phyloP scores from a whole-genome alignment of 2,329 filamentous ascomycete species.

The Alternaria panax region DNA sequence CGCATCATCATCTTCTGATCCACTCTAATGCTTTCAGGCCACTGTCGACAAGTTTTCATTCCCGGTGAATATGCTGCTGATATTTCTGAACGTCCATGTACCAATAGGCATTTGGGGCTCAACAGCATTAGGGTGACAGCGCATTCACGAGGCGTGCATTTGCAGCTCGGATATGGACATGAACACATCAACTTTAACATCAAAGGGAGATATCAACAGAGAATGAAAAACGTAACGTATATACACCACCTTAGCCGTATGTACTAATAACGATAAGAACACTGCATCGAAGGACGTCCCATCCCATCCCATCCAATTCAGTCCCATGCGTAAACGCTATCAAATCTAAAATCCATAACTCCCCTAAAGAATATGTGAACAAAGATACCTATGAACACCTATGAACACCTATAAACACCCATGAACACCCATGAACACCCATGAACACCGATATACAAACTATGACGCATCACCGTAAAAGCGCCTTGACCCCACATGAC shows the following conservation, averaged over 20 bases:
- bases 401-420: too few species aligned
- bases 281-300: background rate
- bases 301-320: too few species aligned
- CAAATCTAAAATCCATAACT: background rate
- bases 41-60: too few species aligned
- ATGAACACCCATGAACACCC: too few species aligned
- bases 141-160: too few species aligned
- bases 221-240: background rate
- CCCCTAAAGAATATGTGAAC: background rate
- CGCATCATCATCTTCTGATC: too few species aligned
- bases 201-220: background rate
- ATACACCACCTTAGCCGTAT: background rate
- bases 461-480: background rate
- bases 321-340: constrained; percentile 1
- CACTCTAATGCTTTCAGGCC: too few species aligned
- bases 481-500: background rate
- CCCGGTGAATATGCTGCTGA: too few species aligned
- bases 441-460: too few species aligned
- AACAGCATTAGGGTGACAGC: too few species aligned
- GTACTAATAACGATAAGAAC: background rate
- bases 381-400: background rate
- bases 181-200: background rate
- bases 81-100: too few species aligned
- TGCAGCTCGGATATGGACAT: background rate
- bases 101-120: too few species aligned